phyloP scores from a whole-genome alignment of 306 rosid species.

The Abrus precatorius region DNA sequence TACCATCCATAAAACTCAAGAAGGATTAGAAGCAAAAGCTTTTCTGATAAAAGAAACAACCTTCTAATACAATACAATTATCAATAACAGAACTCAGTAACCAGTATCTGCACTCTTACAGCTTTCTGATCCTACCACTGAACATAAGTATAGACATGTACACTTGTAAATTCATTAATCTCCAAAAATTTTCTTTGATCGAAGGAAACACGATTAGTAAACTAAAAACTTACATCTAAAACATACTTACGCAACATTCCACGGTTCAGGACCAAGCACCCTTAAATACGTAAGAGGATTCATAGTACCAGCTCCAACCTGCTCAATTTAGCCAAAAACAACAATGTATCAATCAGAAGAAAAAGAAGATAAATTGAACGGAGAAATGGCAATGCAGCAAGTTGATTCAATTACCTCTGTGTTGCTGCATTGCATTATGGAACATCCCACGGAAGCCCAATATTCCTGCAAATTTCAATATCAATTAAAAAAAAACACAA shows the following conservation, averaged over 20 bases:
- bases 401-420: conserved; percentile 71
- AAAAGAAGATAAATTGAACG: too few relatives aligned
- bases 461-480: conserved; percentile 70
- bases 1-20: conserved; percentile 20
- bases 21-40: conserved; percentile 22
- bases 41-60: conserved; percentile 7
- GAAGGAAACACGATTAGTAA: conserved; percentile 26
- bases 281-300: conserved; percentile 95
- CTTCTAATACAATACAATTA: conserved; percentile 8
- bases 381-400: conserved; percentile 13
- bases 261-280: conserved; percentile 99
- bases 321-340: conserved; percentile 48
- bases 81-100: neutral
- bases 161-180: conserved; percentile 5
- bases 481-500: neutral
- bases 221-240: conserved; percentile 57
- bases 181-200: conserved; percentile 15
- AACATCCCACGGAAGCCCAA: conserved; percentile 99
- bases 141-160: too few relatives aligned
- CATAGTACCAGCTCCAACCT: conserved; percentile 99
- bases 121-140: conserved; percentile 7
- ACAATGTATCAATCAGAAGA: conserved; percentile 17
- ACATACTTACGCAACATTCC: conserved; percentile 99
- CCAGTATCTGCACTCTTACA: neutral
- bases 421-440: conserved; percentile 98